Base-by-base conservation (phyloP, 768 basidiomycete species). In the Chalciporus chontae region DNA sequence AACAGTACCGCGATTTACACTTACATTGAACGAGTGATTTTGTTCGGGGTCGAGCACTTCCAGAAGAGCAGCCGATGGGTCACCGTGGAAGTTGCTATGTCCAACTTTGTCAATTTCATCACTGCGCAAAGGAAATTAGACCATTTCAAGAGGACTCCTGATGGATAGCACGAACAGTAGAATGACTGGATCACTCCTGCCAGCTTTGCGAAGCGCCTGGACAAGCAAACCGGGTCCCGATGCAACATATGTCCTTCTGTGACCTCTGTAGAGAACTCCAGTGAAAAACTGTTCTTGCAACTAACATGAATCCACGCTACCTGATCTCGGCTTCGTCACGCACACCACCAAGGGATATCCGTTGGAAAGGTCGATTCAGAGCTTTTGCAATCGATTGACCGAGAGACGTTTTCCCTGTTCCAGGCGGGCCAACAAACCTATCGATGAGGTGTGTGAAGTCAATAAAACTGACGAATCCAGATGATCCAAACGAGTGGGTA, bases 31-130 rank as follows among this genome's bases (percentile, higher is more conserved):
- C 0, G 81, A 76, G 61, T 87, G 79, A 54, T 94, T 94, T 67
- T 95, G 92, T 64, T 96, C 94, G 0, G 94, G 94, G 64, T 96
- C 94, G 45, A 97, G 75, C 0, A 94, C 92, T 61, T 97, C 94
- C 4, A 97, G 71, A 52, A 97, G 68, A 0, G 94, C 94, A 34
- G 94, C 94, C 3, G 81, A 83, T 13, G 94, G 94, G 65, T 95
- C 93, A 0, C 94, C 94, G 57, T 95, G 93, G 71, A 89, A 88
- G 61, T 88, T 92, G 57, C 79, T 87, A 48, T 86, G 84, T 0
- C 87, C 86, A 47, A 92, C 79, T 70, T 96, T 96, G 70, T 96
- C 94, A 39, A 96, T 83, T 67, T 96, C 94, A 61, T 96, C 94
- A 8, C 70, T 73, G 46, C 29, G 26, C 34, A 50, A 55, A 31